Percentiles rank a stretch among this genome's conserved stretches.
These are phyloP conservation scores for Aspergillus ochraceus DNA, from an alignment of 2,329 filamentous ascomycete species.

Conservation along the genomic window DNA sequence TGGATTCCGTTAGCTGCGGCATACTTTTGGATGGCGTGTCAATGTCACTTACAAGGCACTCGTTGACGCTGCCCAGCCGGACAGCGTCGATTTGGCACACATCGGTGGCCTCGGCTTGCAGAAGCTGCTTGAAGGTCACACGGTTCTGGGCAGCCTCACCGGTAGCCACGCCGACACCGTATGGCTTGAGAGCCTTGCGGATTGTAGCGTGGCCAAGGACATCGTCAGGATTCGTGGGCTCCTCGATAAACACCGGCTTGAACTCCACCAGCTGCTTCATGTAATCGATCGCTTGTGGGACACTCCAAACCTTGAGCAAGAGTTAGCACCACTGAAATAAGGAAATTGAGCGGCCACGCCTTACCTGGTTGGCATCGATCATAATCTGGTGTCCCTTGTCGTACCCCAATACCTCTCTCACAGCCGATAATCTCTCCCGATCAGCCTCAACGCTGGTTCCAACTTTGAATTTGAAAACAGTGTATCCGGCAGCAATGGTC, in stretches of 20 bases:
- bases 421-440: slow-evolving; percentile 68
- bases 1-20: not conserved
- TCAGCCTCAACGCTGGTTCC: slow-evolving; percentile 73
- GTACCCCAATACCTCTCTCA: slow-evolving; percentile 76
- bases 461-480: slow-evolving; percentile 90
- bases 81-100: slow-evolving; percentile 82
- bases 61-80: not conserved
- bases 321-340: not conserved
- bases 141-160: slow-evolving; percentile 96
- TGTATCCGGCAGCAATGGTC: slow-evolving; percentile 74
- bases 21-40: not conserved
- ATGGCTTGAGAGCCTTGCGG: slow-evolving; percentile 68
- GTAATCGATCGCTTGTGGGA: slow-evolving; percentile 83
- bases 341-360: slow-evolving; percentile 9
- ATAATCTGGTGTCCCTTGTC: slow-evolving; percentile 83
- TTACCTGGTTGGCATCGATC: slow-evolving; percentile 86
- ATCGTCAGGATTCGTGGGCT: slow-evolving; percentile 88
- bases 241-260: slow-evolving; percentile 86
- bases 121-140: slow-evolving; percentile 89
- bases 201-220: slow-evolving; percentile 85
- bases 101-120: slow-evolving; percentile 77
- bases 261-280: slow-evolving; percentile 81
- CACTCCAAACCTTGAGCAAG: slow-evolving; percentile 67
- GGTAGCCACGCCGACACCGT: slow-evolving; percentile 76
- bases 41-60: not conserved